Base-by-base conservation (phyloP, 2,329 filamentous ascomycete genomes). In the Talaromyces sp. region DNA sequence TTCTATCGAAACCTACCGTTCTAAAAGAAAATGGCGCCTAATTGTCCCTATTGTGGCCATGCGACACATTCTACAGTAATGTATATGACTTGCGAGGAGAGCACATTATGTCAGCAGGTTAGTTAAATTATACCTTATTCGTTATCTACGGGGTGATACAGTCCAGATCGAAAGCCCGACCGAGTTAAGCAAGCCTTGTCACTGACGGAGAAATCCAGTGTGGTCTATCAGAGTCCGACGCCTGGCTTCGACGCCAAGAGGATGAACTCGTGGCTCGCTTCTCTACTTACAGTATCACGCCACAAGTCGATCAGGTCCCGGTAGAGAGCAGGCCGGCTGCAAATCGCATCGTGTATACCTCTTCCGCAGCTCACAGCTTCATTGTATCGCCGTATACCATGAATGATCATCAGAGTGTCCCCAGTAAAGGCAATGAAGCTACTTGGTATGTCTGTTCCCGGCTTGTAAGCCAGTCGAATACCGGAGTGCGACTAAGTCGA, bases 291-390 rank as follows among this genome's bases (percentile, higher is more conserved):
- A 63, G 54, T 33, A 56, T 66, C 41, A 60, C 59, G 19, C 57
- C 43, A 27, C 45, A 37, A 33, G 56, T 54, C 10, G 33, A 58
- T 56, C 60, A 63, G 47, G 35, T 13, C 45, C 27, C 24, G 35
- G 11, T 37, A 22, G 60, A 60, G 6, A 58, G 37, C 24, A 60
- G 60, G 5, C 39, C 61, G 19, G 19, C 24, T 19, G 14, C 33
- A 24, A 54, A 57, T 47, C 65, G 57, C 43, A 66, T 61, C 52
- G 54, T 57, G 33, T 66, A 60, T 35, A 60, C 65, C 22, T 66
- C 65, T 45, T 56, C 65, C 22, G 65, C 65, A 33, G 65, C 65
- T 6, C 65, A 66, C 31, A 66, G 60, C 47, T 63, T 66, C 50
- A 45, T 47, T 16, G 60, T 66, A 33, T 58, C 61, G 22, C 61